Percentiles rank a stretch among this genome's conserved stretches.
Conservation (phyloP, 2,329 filamentous ascomycete species). For the Fusarium oligoseptatum region DNA sequence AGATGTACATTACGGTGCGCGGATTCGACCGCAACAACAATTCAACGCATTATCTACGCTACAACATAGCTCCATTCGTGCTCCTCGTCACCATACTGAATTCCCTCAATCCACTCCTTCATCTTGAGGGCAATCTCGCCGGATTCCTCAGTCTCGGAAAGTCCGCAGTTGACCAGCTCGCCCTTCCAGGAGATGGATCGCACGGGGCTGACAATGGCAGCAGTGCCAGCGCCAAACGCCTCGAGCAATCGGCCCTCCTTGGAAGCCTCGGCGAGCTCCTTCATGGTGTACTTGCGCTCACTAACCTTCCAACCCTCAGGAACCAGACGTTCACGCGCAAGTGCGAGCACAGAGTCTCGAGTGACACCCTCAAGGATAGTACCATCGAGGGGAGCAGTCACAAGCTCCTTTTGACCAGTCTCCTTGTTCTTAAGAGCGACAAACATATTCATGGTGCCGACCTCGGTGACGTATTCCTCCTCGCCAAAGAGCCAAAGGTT, state of each 20-base stretch:
- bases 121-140: constrained; percentile 87
- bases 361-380: constrained; percentile 97
- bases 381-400: constrained; percentile 96
- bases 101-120: constrained; percentile 96
- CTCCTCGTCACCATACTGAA: constrained; percentile 94
- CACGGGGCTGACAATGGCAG: constrained; percentile 92
- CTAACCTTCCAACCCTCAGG: constrained; percentile 89
- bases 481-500: constrained; percentile 98
- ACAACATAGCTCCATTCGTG: constrained; percentile 85
- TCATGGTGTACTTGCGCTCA: constrained; percentile 95
- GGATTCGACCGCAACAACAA: constrained; percentile 3
- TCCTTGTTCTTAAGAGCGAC: constrained; percentile 86
- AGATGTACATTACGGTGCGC: constrained; percentile 2
- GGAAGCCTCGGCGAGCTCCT: constrained; percentile 83
- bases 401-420: constrained; percentile 89
- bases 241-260: constrained; percentile 89
- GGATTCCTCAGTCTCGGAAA: constrained; percentile 85
- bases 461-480: constrained; percentile 96
- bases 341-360: constrained; percentile 87
- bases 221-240: constrained; percentile 93
- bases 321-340: constrained; percentile 85
- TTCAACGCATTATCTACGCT: constrained; percentile 21
- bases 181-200: constrained; percentile 91
- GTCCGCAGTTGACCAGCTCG: constrained; percentile 83
- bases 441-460: constrained; percentile 99